phyloP scores from a whole-genome alignment of 2,329 filamentous ascomycete genomes.

The Cephalotrichum gorgonifer region DNA sequence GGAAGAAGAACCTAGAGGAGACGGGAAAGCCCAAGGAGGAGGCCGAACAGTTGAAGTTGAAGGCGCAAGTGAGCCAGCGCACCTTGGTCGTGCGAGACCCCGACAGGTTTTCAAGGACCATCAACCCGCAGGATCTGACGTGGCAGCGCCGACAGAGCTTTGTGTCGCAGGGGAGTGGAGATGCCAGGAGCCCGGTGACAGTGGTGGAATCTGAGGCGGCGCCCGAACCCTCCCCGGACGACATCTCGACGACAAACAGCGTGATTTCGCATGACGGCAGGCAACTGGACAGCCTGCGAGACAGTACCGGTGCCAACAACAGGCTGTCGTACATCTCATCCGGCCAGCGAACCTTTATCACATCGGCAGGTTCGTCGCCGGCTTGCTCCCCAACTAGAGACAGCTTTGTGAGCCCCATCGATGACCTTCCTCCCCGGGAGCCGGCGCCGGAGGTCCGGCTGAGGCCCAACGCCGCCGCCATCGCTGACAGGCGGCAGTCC shows the following conservation, averaged over 20 bases:
- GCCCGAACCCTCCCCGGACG: constrained; percentile 36
- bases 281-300: constrained; percentile 46
- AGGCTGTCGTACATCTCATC: constrained; percentile 51
- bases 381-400: constrained; percentile 44
- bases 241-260: constrained; percentile 47
- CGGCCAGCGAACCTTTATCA: constrained; percentile 48
- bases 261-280: constrained; percentile 47
- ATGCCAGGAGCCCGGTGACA: constrained; percentile 8
- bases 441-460: constrained; percentile 25
- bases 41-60: constrained; percentile 20
- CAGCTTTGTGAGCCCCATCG: constrained; percentile 30
- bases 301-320: constrained; percentile 32
- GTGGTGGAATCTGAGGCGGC: constrained; percentile 13
- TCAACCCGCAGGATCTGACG: constrained; percentile 22
- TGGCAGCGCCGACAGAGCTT: constrained; percentile 14
- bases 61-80: constrained; percentile 31
- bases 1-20: constrained; percentile 52
- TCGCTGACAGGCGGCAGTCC: constrained; percentile 39
- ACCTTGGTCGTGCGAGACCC: constrained; percentile 37
- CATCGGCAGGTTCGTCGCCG: constrained; percentile 48
- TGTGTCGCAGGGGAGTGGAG: not conserved
- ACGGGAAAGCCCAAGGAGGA: constrained; percentile 41
- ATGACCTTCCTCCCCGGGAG: constrained; percentile 6
- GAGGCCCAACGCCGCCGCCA: constrained; percentile 42
- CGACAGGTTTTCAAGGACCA: constrained; percentile 30